Conservation (phyloP, 768 basidiomycete species). For the Auriscalpium vulgare region DNA sequence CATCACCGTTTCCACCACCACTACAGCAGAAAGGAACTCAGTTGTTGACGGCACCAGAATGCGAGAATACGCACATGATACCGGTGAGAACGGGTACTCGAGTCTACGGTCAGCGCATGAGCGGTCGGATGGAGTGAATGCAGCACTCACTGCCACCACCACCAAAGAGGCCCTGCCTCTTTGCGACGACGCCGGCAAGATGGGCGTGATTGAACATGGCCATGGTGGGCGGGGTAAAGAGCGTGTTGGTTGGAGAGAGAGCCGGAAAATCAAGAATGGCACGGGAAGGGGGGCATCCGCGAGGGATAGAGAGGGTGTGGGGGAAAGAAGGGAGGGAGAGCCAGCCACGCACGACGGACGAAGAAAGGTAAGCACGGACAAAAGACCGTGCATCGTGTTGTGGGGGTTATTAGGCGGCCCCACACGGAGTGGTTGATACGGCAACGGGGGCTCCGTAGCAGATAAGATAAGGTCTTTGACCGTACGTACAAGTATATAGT, state of each 20-base stretch:
- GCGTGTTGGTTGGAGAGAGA: constrained; percentile 1
- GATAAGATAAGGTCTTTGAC: too few relatives aligned
- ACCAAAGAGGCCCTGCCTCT: constrained; percentile 21
- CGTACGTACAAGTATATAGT: too few relatives aligned
- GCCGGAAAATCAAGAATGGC: background rate
- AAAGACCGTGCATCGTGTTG: too few relatives aligned
- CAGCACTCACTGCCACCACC: constrained; percentile 18
- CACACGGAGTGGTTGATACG: too few relatives aligned
- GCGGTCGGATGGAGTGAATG: background rate
- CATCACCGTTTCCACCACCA: background rate
- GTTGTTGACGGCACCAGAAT: background rate
- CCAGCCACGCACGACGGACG: background rate
- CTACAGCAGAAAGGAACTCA: background rate
- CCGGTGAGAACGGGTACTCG: background rate
- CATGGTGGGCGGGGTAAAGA: background rate
- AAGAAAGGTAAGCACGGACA: background rate
- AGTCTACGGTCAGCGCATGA: too few relatives aligned
- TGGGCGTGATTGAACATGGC: background rate
- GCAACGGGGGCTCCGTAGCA: too few relatives aligned
- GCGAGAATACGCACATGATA: background rate
- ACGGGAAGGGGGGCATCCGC: constrained; percentile 3
- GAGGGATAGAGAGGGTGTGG: background rate
- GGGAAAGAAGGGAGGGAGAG: background rate
- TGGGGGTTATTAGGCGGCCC: too few relatives aligned
- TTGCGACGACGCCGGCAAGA: constrained; percentile 9